phyloP scores from a whole-genome alignment of 192 early-diverging fungal genomes.

The Backusella luteola region DNA sequence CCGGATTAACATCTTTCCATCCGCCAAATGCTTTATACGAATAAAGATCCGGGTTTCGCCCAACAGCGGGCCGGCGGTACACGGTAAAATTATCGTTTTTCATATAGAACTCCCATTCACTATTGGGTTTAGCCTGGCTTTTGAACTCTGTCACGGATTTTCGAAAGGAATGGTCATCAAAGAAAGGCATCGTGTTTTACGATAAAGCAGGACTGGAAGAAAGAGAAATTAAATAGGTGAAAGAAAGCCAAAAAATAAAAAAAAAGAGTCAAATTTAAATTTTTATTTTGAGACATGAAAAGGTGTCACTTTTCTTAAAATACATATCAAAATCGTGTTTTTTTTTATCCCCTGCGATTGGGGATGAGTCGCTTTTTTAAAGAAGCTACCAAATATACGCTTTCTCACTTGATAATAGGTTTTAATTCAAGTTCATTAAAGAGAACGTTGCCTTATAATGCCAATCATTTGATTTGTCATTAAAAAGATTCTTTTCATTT shows the following conservation, averaged over 20 bases:
- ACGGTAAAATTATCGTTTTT: slow-evolving; percentile 42
- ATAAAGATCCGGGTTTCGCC: slow-evolving; percentile 40
- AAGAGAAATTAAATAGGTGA: neutral
- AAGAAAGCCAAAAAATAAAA: neutral
- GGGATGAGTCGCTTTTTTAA: neutral
- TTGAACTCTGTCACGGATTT: slow-evolving; percentile 8
- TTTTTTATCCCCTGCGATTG: neutral
- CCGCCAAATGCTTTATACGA: slow-evolving; percentile 48
- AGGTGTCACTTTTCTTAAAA: neutral
- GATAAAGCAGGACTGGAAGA: neutral
- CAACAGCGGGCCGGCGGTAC: slow-evolving; percentile 35
- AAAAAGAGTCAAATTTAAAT: neutral
- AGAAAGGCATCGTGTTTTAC: neutral
- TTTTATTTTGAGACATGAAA: neutral
- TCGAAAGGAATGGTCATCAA: neutral
- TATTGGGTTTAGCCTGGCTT: slow-evolving; percentile 14
- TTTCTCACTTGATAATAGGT: neutral
- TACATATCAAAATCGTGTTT: neutral
- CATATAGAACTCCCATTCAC: slow-evolving; percentile 39
- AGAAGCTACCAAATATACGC: neutral
- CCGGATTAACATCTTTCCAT: slow-evolving; percentile 42
- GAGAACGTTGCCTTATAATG: neutral
- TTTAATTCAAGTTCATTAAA: neutral
- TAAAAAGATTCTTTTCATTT: neutral
- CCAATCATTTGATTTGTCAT: slow-evolving; percentile 3